These are phyloP conservation scores for Camellia sinensis DNA, from an alignment of 148 eudicot genomes.

Conservation along the genomic window DNA sequence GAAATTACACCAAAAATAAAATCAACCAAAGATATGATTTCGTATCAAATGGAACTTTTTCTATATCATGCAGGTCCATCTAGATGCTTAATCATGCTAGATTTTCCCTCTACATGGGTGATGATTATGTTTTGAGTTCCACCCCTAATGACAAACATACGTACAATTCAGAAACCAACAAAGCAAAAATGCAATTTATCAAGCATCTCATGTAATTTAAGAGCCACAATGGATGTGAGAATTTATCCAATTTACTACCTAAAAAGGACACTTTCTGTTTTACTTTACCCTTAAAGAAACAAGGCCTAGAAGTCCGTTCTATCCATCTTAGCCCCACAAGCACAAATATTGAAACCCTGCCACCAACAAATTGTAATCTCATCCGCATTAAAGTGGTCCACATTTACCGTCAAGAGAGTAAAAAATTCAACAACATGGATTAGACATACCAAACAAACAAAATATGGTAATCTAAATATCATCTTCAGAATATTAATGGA, in stretches of 20 bases:
- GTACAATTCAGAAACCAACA: constrained; percentile 4
- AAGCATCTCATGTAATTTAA: background rate
- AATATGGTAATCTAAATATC: background rate
- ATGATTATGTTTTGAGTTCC: constrained; percentile 14
- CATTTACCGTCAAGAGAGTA: background rate
- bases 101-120: constrained; percentile 11
- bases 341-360: background rate
- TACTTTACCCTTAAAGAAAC: background rate
- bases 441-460: background rate
- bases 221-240: background rate
- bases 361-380: background rate
- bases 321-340: background rate
- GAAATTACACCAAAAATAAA: background rate
- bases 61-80: constrained; percentile 2
- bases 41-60: constrained; percentile 1
- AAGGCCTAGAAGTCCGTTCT: background rate
- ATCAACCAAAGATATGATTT: background rate
- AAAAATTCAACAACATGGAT: background rate
- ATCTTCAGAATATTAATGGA: background rate
- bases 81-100: background rate
- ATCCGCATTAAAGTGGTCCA: background rate
- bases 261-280: background rate
- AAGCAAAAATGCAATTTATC: background rate
- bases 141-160: constrained; percentile 2
- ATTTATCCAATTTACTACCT: constrained; percentile 1